Conservation (phyloP, 2,329 filamentous ascomycete species). For the Botrytis porri region DNA sequence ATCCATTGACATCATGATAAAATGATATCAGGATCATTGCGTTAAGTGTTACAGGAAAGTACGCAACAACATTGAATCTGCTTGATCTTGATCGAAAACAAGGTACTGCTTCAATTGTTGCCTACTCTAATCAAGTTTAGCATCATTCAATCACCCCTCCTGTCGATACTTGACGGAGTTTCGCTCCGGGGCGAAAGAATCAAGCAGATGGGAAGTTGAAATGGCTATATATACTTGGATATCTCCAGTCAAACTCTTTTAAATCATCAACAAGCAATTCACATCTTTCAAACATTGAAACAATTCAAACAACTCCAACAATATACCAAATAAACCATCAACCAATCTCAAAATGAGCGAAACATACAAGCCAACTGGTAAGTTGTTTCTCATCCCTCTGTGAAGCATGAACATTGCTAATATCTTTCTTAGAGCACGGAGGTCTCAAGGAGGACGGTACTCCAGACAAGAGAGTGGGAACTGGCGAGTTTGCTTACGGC, state of each 20-base stretch:
- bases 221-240: background rate
- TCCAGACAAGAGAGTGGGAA: conserved; percentile 43
- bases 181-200: background rate
- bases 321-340: conserved; percentile 2
- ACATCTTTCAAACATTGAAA: background rate
- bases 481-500: conserved; percentile 31
- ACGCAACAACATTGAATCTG: background rate
- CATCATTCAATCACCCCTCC: background rate
- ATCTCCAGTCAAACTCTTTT: background rate
- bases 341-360: conserved; percentile 23
- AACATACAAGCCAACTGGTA: conserved; percentile 27
- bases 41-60: background rate
- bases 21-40: background rate
- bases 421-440: conserved; percentile 39
- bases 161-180: background rate
- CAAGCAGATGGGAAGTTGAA: background rate
- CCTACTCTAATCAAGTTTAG: background rate
- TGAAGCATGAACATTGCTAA: background rate
- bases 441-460: conserved; percentile 44
- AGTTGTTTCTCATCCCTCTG: background rate
- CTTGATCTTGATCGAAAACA: background rate
- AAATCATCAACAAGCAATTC: background rate
- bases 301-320: background rate
- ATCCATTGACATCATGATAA: background rate
- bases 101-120: background rate